Base-by-base conservation (phyloP, 225 moss, liverwort and hornwort genomes). In the Antitrichia curtipendula region DNA sequence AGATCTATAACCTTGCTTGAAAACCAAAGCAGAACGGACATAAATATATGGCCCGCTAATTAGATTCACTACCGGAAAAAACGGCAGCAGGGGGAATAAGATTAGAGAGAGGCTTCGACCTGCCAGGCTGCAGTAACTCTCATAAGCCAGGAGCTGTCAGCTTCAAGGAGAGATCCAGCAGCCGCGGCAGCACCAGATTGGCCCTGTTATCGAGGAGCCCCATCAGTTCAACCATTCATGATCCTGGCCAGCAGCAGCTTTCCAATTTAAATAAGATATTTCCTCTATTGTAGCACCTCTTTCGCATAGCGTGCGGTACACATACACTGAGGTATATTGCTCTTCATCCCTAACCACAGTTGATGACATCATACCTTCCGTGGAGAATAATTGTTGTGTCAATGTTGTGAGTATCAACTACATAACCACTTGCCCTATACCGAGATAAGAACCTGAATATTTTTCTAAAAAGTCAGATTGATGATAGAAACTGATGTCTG, bases 41-140 rank as follows among this genome's bases (percentile, higher is more conserved):
- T 40, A 85, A 81, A 65, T 36, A 81, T 32, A 58, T 57, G 53
- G 40, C 43, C 36, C 8, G 43, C 75, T 78, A 29, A 81, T 53
- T 23, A 71, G 38, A 62, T 70, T 65, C 41, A 41, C 23, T 61
- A 34, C 53, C 41, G 56, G 34, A 52, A 38, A 68, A 24, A 38
- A 86, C 75, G 62, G 75, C 71, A 52, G 62, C 76, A 72, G 60
- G 36, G 40, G 84, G 75, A 72, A 85, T 66, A 71, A 84, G 54
- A 76, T 34, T 71, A 76, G 86, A 71, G 76, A 81, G 72, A 86
- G 82, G 80, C 43, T 71, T 82, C 52, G 60, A 99, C 98, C 97
- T 97, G 98, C 98, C 98, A 99, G 50, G 97, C 98, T 85, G 93
- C 93, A 91, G 96, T 96, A 70, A 99, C 95, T 77, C 95, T 95